Conservation (phyloP, 805 yeast species). For the Hanseniaspora lindneri region DNA sequence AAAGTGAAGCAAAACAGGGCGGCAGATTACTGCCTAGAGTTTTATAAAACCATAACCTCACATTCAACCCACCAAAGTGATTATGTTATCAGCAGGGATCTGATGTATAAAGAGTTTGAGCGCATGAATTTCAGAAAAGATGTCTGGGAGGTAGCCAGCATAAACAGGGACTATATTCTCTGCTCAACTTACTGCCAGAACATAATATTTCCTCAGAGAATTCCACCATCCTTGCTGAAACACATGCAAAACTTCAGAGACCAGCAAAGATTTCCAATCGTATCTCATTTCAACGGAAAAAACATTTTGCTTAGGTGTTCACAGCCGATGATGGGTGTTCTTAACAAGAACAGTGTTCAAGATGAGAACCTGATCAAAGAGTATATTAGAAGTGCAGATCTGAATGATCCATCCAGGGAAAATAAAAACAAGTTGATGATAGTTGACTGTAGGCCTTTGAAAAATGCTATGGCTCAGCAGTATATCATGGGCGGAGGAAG, state of each 20-base stretch:
- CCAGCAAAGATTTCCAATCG: constrained; percentile 69
- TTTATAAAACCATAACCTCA: not conserved
- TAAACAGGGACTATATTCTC: constrained; percentile 55
- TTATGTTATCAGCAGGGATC: not conserved
- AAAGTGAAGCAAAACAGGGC: not conserved
- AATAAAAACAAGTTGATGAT: constrained; percentile 47
- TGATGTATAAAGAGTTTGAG: not conserved
- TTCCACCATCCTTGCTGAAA: constrained; percentile 69
- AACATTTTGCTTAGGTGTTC: constrained; percentile 78
- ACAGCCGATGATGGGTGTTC: constrained; percentile 86
- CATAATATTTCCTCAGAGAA: constrained; percentile 58
- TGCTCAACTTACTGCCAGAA: constrained; percentile 64
- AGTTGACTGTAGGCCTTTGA: constrained; percentile 83
- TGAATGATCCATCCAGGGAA: constrained; percentile 19
- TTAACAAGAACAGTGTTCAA: constrained; percentile 76
- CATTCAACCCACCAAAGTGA: not conserved
- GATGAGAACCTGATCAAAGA: constrained; percentile 76
- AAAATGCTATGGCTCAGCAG: constrained; percentile 92
- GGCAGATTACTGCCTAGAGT: not conserved
- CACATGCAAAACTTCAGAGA: constrained; percentile 83
- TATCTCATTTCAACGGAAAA: constrained; percentile 64
- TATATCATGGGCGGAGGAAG: constrained; percentile 93
- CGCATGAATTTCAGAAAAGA: constrained; percentile 15
- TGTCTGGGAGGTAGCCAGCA: constrained; percentile 58
- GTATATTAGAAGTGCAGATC: constrained; percentile 43